These are phyloP conservation scores for sorghum (Sorghum bicolor) DNA, from an alignment of 176 grass and related monocot genomes.

Conservation along the genomic window Sorghum_bicolor_NCBIv3 NC_012871.2:3055001-3055500, in stretches of 20 bases:
- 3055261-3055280: slow-evolving; percentile 96
- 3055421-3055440: neutral
- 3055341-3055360: slow-evolving; percentile 47
- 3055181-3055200: slow-evolving; percentile 96
- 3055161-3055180: slow-evolving; percentile 81
- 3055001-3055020: neutral
- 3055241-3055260: slow-evolving; percentile 83
- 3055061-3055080: neutral
- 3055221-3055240: slow-evolving; percentile 76
- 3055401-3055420: neutral
- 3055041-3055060: slow-evolving; percentile 8
- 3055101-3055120: slow-evolving; percentile 97
- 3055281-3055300: slow-evolving; percentile 96
- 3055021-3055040: neutral
- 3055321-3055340: slow-evolving; percentile 87
- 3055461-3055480: neutral
- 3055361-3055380: slow-evolving; percentile 1
- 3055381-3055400: neutral
- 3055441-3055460: neutral
- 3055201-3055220: slow-evolving; percentile 95
- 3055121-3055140: slow-evolving; percentile 72
- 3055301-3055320: slow-evolving; percentile 69
- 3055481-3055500: neutral
- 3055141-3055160: slow-evolving; percentile 92
- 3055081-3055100: slow-evolving; percentile 80